Evolutionary conservation across 306 rosid genomes (phyloP).

Genomic region (Betula pendula): DNA sequence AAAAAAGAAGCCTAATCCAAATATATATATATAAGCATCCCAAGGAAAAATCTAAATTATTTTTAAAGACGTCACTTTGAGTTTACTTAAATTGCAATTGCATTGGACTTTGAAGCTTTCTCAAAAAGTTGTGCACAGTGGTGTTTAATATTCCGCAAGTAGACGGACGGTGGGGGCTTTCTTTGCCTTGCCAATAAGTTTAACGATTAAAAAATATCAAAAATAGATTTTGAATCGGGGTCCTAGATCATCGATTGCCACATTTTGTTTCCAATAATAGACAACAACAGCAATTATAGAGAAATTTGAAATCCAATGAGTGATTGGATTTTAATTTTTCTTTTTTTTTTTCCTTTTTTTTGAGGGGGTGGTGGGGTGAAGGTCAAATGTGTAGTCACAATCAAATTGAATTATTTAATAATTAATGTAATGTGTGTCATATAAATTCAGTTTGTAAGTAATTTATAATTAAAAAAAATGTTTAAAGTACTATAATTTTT

Average conservation of each 20-base stretch:
- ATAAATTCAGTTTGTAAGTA: no score
- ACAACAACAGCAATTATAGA: not conserved
- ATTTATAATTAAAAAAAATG: no score
- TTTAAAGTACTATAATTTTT: no score
- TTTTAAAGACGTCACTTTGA: slow-evolving; percentile 41
- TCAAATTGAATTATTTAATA: no score
- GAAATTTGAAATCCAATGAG: no score
- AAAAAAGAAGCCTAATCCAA: not conserved
- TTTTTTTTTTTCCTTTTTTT: no score
- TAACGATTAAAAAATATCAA: slow-evolving; percentile 7
- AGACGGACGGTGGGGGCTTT: slow-evolving; percentile 29
- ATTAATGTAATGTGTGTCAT: no score
- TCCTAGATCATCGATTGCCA: no score
- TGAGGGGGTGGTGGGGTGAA: no score
- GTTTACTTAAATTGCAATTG: slow-evolving; percentile 34
- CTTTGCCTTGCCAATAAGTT: slow-evolving; percentile 30
- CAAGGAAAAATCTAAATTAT: slow-evolving; percentile 29
- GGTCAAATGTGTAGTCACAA: no score
- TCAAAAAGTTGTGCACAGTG: slow-evolving; percentile 43
- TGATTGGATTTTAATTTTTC: no score
- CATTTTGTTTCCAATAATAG: not conserved
- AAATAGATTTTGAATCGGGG: not conserved
- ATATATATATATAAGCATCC: slow-evolving; percentile 17
- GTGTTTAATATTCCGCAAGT: slow-evolving; percentile 37
- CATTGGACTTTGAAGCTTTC: slow-evolving; percentile 46